Evolutionary conservation across 2,329 filamentous ascomycete genomes (phyloP).

Genomic region (Xylariales sp.): DNA sequence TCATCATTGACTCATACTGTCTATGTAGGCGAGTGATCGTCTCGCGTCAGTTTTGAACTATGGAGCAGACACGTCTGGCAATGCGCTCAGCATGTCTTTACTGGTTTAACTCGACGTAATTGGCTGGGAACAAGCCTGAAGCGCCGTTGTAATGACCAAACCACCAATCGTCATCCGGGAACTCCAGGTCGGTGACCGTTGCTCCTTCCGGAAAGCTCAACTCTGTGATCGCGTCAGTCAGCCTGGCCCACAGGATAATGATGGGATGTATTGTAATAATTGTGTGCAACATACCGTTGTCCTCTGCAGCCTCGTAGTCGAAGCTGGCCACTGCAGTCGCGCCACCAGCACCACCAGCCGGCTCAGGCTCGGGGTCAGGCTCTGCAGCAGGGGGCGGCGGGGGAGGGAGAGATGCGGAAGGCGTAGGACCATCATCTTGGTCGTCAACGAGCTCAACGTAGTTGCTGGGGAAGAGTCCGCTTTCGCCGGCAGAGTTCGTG

Average conservation of each 20-base stretch:
- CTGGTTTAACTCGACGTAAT: conserved; percentile 59
- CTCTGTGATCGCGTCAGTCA: conserved; percentile 51
- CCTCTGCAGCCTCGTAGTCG: conserved; percentile 95
- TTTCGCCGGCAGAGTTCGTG: conserved; percentile 77
- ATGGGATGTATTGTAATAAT: too few relatives aligned
- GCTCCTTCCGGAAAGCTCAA: conserved; percentile 85
- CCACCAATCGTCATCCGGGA: conserved; percentile 99
- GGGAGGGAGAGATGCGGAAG: conserved; percentile 22
- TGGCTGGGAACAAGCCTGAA: conserved; percentile 77
- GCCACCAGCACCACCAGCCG: conserved; percentile 35
- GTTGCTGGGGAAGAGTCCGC: conserved; percentile 91
- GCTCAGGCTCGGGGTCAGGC: conserved; percentile 33
- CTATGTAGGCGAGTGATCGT: too few relatives aligned
- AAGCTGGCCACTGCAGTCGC: conserved; percentile 81
- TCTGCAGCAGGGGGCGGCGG: conserved; percentile 33
- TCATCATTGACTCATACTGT: too few relatives aligned
- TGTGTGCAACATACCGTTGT: conserved; percentile 75
- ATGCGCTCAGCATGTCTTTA: too few relatives aligned
- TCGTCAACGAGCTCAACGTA: conserved; percentile 84
- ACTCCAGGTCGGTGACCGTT: conserved; percentile 78
- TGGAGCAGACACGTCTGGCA: too few relatives aligned
- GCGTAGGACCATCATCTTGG: conserved; percentile 30
- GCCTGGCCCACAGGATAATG: too few relatives aligned
- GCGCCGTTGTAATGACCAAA: conserved; percentile 78
- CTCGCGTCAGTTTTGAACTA: too few relatives aligned